Base-by-base conservation (phyloP, 192 early-diverging fungal genomes). In the Pecoramyces ruminantium region DNA sequence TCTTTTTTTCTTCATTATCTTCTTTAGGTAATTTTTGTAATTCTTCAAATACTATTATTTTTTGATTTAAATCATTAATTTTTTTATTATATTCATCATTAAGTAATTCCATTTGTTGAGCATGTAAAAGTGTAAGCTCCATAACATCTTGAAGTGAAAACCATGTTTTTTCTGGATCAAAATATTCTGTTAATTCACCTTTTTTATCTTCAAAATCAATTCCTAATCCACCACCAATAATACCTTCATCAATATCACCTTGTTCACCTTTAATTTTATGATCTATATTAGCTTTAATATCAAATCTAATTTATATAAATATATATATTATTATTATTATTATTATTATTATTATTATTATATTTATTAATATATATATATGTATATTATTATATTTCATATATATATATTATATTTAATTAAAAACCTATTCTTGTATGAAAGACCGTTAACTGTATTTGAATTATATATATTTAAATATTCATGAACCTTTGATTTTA, bases 51-150 rank as follows among this genome's bases (percentile, higher is more conserved):
- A 21, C 4, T n/a, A 2, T 25, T 67, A 67, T n/a, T 21, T n/a
- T 25, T 67, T 67, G 21, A 67, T 67, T 67, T 67, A 67, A 11
- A 9, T 67, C 25, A 27, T 67, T 25, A 3, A 67, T n/a, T 67
- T 67, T 0, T 67, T 67, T 67, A 67, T 87, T 86, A 78, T 87
- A 90, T 86, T 90, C 88, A 16, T 85, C 79, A 58, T 88, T 85
- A 58, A 91, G 78, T 28, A 87, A 78, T 77, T 91, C 88, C 83
- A 91, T 84, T 79, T 91, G 90, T 67, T 91, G 90, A 8, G 86
- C 88, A 80, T 91, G 90, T 27, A 91, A 80, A 12, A 91, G 84
- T 25, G 90, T 90, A 0, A 91, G 85, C 82, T 91, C 90, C 86
- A 91, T 88, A 2, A 91, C 87, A 30, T 91, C 90, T 80, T 91